A percentile compares a stretch with the other conserved stretches of the same genome.
Conservation (phyloP, 23 red algal species). For the Agarophyton chilense region DNA sequence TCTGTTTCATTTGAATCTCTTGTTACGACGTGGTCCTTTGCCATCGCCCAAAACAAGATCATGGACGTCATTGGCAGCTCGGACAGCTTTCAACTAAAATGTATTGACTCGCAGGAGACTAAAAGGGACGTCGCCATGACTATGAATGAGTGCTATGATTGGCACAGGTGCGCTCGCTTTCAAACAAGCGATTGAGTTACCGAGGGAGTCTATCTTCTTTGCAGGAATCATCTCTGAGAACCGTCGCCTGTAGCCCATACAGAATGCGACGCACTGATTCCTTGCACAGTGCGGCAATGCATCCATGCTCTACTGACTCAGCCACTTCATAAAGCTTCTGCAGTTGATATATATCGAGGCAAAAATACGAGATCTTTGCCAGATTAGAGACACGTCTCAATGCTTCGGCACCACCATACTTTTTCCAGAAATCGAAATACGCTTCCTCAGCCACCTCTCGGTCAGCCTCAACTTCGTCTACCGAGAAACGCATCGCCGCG, state of each 20-base stretch:
- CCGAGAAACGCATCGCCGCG: neutral
- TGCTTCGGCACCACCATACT: neutral
- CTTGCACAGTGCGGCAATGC: neutral
- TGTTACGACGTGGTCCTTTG: too few species aligned
- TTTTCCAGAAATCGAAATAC: constrained; percentile 2
- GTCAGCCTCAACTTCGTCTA: constrained; percentile 9
- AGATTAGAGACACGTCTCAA: neutral
- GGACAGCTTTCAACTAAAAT: too few species aligned
- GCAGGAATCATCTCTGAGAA: too few species aligned
- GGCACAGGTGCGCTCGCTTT: too few species aligned
- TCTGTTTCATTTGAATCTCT: too few species aligned
- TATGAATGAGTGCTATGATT: too few species aligned
- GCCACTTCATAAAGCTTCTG: neutral
- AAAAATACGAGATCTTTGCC: constrained; percentile 1
- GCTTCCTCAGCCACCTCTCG: constrained; percentile 6
- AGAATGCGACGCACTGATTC: neutral
- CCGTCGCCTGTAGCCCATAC: constrained; percentile 5
- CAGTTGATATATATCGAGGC: constrained; percentile 5
- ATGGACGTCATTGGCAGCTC: too few species aligned
- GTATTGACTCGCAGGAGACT: too few species aligned
- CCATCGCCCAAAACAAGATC: too few species aligned
- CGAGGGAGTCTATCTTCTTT: too few species aligned
- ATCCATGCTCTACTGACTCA: constrained; percentile 9
- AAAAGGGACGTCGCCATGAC: too few species aligned
- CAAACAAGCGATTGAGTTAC: too few species aligned